Evolutionary conservation across 108 stramenopile species (phyloP).

Genomic region (Skeletonema menzelii): DNA sequence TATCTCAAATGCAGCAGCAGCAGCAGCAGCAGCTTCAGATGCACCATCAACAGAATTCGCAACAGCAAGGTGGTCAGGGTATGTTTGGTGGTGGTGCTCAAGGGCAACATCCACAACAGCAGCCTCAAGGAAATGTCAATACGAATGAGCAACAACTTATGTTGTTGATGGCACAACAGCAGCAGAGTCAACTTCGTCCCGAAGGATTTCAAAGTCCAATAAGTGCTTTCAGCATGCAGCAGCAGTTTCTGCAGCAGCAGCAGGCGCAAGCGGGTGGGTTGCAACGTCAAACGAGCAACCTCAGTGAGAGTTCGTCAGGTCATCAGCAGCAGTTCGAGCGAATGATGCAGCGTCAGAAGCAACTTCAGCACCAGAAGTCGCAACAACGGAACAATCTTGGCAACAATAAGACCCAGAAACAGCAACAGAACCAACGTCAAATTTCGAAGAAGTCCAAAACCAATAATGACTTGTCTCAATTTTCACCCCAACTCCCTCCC

Average conservation of each 20-base stretch:
- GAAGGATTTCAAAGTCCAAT: neutral
- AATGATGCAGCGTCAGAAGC: neutral
- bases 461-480: neutral
- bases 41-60: neutral
- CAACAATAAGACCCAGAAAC: neutral
- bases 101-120: neutral
- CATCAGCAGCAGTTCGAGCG: neutral
- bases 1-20: neutral
- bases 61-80: conserved; percentile 2
- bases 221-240: neutral
- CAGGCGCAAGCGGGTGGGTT: neutral
- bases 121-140: neutral
- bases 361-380: neutral
- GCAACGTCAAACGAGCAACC: neutral
- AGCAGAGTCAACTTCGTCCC: neutral
- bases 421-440: neutral
- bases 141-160: neutral
- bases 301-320: neutral
- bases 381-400: neutral
- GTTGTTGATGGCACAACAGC: conserved; percentile 3
- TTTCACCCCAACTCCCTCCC: neutral
- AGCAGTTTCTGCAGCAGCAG: neutral
- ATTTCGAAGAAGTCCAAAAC: neutral
- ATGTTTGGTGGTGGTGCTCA: neutral
- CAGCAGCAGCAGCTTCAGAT: neutral